Conservation (phyloP, 2,329 filamentous ascomycete genomes). For the Tolypocladium guangdongense region DNA sequence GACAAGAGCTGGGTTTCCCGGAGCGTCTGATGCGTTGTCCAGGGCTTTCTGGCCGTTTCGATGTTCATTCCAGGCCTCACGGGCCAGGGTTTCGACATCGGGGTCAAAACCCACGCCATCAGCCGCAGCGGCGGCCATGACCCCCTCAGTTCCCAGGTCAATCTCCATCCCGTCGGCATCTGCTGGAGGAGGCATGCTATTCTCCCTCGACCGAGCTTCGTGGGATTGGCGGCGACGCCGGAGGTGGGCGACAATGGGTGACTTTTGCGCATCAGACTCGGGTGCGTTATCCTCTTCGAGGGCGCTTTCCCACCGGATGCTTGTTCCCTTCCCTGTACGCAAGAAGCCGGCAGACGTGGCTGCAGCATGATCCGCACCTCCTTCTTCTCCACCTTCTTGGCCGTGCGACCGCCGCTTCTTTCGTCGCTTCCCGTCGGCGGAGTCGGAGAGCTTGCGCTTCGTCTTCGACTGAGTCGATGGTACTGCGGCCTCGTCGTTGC, state of each 20-base stretch:
- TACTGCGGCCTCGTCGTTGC: conserved; percentile 8
- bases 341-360: conserved; percentile 5
- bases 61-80: conserved; percentile 24
- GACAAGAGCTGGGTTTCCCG: conserved; percentile 4
- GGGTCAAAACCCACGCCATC: conserved; percentile 6
- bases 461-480: conserved; percentile 16
- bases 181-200: conserved; percentile 8
- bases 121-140: neutral
- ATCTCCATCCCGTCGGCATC: conserved; percentile 13
- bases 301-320: conserved; percentile 5
- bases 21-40: conserved; percentile 4
- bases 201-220: conserved; percentile 16
- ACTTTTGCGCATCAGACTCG: conserved; percentile 12
- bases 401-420: conserved; percentile 21
- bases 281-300: conserved; percentile 10
- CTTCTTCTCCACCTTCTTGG: conserved; percentile 8
- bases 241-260: conserved; percentile 16
- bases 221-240: conserved; percentile 14
- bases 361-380: neutral
- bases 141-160: conserved; percentile 6
- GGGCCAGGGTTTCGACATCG: conserved; percentile 19
- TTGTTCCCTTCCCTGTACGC: conserved; percentile 2
- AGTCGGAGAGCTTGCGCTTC: conserved; percentile 21
- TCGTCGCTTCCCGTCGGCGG: conserved; percentile 17
- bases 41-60: conserved; percentile 15